Base-by-base conservation (phyloP, 495 filamentous ascomycete species). In the Podospora anserina region DNA sequence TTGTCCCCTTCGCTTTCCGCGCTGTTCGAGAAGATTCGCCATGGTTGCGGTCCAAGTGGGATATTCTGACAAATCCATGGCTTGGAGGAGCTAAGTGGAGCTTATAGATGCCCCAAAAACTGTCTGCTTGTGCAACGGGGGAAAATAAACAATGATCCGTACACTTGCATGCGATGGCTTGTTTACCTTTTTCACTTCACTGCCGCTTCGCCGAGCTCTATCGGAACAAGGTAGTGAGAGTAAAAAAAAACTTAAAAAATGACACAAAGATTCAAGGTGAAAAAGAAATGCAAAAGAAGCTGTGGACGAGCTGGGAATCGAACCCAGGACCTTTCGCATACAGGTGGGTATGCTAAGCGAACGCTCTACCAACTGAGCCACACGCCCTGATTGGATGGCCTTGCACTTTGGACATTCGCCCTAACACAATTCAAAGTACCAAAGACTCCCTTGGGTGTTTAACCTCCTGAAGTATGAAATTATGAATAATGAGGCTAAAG, bases 361-460 rank as follows among this genome's bases (percentile, higher is more conserved):
- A 68, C 71, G 69, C 69, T 71, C 68, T 72, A 70, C 71, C 68
- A 72, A 72, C 68, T 72, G 71, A 72, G 71, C 68, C 68, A 72
- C 71, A 72, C 71, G 66, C 71, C 71, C 71, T 68, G 39, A 49
- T 16, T 49, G 39, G 39, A 49, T 49, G 39, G 39, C 39, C 2
- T 49, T 11, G 5, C 30, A 32, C 7, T 0, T 6, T 6, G 30
- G 30, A 32, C 4, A 7, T 32, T 5, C 4, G 1, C 23, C 23
- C 1, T 23, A 23, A 23, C 1, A 32, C 30, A 32, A 0, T 7
- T 5, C 30, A 32, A 32, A 23, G 23, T 23, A 23, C 23, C 1
- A 23, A 23, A 23, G 23, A 23, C 23, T 23, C 23, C 23, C 23
- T 2, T 23, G 23, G 23, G 1, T 23, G 1, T 23, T 23, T 23